Percentiles rank a stretch among this genome's conserved stretches.
phyloP scores from a whole-genome alignment of 108 stramenopile genomes.

The Cylindrotheca fusiformis region DNA sequence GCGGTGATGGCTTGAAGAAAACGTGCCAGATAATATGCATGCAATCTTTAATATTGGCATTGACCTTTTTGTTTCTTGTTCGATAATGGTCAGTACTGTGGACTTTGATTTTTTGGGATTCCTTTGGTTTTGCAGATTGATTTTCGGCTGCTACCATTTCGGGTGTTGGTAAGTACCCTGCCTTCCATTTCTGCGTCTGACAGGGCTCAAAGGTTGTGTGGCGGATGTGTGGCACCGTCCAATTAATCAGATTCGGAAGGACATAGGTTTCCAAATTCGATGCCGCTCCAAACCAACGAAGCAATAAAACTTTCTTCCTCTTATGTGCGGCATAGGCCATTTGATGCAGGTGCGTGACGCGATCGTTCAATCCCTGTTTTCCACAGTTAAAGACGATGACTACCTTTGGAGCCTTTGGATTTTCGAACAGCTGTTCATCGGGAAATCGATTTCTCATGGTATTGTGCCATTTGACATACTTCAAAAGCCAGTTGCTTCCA shows the following conservation, averaged over 20 bases:
- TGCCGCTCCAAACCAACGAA: slow-evolving; percentile 17
- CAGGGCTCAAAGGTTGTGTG: too few species aligned
- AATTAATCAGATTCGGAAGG: slow-evolving; percentile 12
- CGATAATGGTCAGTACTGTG: too few species aligned
- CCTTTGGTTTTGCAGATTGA: too few species aligned
- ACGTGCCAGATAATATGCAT: slow-evolving; percentile 17
- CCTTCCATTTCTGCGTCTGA: too few species aligned
- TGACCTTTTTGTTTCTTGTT: too few species aligned
- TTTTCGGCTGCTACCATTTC: too few species aligned
- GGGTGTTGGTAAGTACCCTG: too few species aligned
- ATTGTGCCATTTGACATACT: slow-evolving; percentile 10
- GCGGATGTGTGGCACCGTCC: slow-evolving; percentile 5
- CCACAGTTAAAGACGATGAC: slow-evolving; percentile 1
- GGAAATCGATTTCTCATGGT: background rate
- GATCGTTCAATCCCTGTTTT: slow-evolving; percentile 8
- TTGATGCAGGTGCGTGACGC: slow-evolving; percentile 2
- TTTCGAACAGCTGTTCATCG: background rate
- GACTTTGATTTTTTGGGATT: too few species aligned
- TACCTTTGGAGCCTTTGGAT: slow-evolving; percentile 5
- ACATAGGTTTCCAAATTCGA: slow-evolving; percentile 8
- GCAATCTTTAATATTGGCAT: too few species aligned
- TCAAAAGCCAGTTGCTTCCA: slow-evolving; percentile 9
- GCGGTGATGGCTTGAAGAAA: slow-evolving; percentile 5
- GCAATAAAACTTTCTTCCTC: background rate
- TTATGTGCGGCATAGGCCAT: background rate